Evolutionary conservation across 2,329 filamentous ascomycete species (phyloP), one percentile per base, ranked within the genome.

Genomic region (Epichloe brachyelytri): DNA sequence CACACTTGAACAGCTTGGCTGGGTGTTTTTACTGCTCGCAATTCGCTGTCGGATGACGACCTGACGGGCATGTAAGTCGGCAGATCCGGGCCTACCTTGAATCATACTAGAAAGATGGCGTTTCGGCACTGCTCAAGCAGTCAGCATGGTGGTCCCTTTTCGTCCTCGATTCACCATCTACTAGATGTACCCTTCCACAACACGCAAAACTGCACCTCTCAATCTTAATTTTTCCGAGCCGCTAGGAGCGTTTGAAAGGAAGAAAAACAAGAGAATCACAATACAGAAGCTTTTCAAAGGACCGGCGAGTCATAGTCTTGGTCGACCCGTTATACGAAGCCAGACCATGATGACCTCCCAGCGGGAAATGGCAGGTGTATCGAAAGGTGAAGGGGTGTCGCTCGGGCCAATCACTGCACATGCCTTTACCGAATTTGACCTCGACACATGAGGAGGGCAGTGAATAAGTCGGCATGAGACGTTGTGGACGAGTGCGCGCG

Each of bases 341-440:
- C 19, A 14, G 40, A n/a, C 5, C 40, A 8, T 3, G 19, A 11
- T 22, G 40, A 20, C 17, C 40, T 43, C 19, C 38, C 38, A 7
- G 6, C 40, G 19, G 22, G 19, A 36, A 17, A 20, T 34, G 26
- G 39, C 49, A 26, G 33, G n/a, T 34, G 4, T 11, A 51, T 14
- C 19, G 53, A 26, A 15, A 40, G 10, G 15, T 17, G 36, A 14
- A 26, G 10, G 26, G 26, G 44, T 30, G 20, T n/a, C 22, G 15
- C 15, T 33, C 39, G 8, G 38, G 33, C 62, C 60, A 63, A 64
- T 63, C 53, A 61, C 53, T 15, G 45, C 44, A 50, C 56, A 50
- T 55, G 40, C 48, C 39, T 54, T 59, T 57, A 63, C 62, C 62
- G 61, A 56, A 56, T 54, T 57, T 57, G 54, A 51, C 55, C 46